A percentile compares a stretch with the other conserved stretches of the same genome.
These are phyloP conservation scores for Epichloe amarillans DNA, from an alignment of 2,329 filamentous ascomycete genomes.

Conservation along the genomic window DNA sequence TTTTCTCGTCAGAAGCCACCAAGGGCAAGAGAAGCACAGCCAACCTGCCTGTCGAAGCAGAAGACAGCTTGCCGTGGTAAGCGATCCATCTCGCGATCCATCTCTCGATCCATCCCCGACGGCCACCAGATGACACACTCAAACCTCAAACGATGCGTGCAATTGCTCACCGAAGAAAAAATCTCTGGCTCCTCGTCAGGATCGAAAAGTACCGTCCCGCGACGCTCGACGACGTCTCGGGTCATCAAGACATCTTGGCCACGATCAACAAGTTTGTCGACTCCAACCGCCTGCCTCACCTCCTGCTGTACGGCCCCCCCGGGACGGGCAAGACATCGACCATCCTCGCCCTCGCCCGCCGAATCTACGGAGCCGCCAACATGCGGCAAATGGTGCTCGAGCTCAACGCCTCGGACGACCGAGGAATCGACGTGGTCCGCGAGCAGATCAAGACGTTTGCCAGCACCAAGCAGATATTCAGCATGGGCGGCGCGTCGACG, in stretches of 20 bases:
- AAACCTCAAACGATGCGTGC: not conserved
- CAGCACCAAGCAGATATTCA: constrained; percentile 94
- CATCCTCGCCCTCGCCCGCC: constrained; percentile 78
- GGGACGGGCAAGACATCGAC: constrained; percentile 98
- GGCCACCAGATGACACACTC: too few relatives aligned
- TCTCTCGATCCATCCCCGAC: too few relatives aligned
- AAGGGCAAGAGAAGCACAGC: constrained; percentile 90
- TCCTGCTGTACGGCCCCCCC: constrained; percentile 90
- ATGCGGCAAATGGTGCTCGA: constrained; percentile 98
- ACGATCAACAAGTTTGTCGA: constrained; percentile 98
- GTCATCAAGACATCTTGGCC: constrained; percentile 91
- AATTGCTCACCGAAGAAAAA: not conserved
- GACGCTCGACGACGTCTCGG: constrained; percentile 82
- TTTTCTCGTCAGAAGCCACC: constrained; percentile 61
- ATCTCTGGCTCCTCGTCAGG: constrained; percentile 31
- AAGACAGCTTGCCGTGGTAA: constrained; percentile 88
- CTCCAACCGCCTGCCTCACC: constrained; percentile 82
- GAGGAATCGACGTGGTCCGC: constrained; percentile 93
- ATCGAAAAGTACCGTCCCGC: constrained; percentile 94
- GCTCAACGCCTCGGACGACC: constrained; percentile 91
- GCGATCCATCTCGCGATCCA: constrained; percentile 10
- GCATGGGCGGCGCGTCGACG: constrained; percentile 40
- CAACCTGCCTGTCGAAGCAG: constrained; percentile 84
- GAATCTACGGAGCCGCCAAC: constrained; percentile 84
- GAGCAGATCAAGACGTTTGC: constrained; percentile 99